Evolutionary conservation across 2,329 filamentous ascomycete genomes (phyloP).

Genomic region (Immersiporthe knoxdaviesiana): DNA sequence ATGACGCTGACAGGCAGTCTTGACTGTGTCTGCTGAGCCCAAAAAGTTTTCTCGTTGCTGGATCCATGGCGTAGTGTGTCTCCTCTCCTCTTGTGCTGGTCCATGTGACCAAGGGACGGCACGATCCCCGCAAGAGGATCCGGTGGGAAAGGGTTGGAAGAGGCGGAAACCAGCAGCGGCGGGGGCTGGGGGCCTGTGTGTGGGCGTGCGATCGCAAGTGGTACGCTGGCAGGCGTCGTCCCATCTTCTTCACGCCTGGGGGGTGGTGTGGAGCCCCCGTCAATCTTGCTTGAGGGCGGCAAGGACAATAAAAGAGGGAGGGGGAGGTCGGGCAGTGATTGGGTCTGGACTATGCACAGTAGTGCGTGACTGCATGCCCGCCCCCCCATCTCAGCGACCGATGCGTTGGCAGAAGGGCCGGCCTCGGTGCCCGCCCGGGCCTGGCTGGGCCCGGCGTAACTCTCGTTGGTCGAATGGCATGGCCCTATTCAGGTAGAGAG

Average conservation of each 20-base stretch:
- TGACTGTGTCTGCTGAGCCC: neutral
- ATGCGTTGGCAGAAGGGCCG: constrained; percentile 19
- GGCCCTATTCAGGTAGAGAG: neutral
- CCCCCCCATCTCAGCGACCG: constrained; percentile 3
- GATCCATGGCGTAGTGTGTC: neutral
- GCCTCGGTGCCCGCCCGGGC: constrained; percentile 14
- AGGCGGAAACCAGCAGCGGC: constrained; percentile 1
- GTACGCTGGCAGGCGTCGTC: constrained; percentile 14
- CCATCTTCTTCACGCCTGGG: neutral
- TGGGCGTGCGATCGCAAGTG: neutral
- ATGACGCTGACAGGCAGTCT: constrained; percentile 11
- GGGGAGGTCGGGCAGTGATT: constrained; percentile 1
- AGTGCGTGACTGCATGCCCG: constrained; percentile 16
- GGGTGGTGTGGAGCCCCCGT: constrained; percentile 5
- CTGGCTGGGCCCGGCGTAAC: constrained; percentile 8
- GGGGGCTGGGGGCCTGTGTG: neutral
- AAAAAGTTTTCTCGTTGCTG: constrained; percentile 12
- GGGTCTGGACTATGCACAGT: neutral
- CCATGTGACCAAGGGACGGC: constrained; percentile 15
- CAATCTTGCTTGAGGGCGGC: constrained; percentile 18
- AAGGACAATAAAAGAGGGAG: constrained; percentile 6
- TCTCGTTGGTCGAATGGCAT: constrained; percentile 11
- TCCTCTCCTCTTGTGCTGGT: neutral
- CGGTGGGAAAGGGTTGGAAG: constrained; percentile 23
- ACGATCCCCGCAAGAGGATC: constrained; percentile 12